A percentile compares a stretch with the other conserved stretches of the same genome.
Conservation (phyloP, 331 rosid genomes). For the Spiraea crenata region DNA sequence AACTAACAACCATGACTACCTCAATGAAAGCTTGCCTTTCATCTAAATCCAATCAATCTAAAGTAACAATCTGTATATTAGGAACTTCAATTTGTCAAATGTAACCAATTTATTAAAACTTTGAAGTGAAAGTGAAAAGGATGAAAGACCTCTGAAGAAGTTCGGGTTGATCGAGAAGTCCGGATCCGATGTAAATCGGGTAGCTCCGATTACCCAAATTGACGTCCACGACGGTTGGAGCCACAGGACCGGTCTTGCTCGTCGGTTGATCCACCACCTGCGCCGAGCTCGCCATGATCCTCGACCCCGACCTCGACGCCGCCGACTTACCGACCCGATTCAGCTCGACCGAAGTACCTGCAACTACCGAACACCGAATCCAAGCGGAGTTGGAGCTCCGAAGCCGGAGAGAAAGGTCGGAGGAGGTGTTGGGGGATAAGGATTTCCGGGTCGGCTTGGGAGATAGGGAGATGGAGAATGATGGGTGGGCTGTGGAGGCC, state of each 20-base stretch:
- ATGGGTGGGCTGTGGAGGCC: conserved; percentile 54
- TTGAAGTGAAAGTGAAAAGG: not conserved
- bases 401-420: conserved; percentile 29
- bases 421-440: conserved; percentile 22
- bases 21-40: not conserved
- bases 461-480: conserved; percentile 44
- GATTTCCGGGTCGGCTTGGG: conserved; percentile 31
- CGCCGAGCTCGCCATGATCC: conserved; percentile 54
- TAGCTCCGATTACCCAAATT: conserved; percentile 92
- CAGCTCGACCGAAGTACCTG: conserved; percentile 22
- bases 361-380: conserved; percentile 26
- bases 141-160: conserved; percentile 62
- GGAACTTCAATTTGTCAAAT: not conserved
- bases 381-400: conserved; percentile 29
- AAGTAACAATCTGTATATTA: not conserved
- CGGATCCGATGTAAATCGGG: conserved; percentile 93
- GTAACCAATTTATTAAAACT: not conserved
- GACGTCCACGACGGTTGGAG: conserved; percentile 63
- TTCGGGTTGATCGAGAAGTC: conserved; percentile 66
- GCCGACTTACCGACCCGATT: conserved; percentile 19
- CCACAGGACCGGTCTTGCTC: conserved; percentile 26
- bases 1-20: conserved; percentile 19
- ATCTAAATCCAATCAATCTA: not conserved
- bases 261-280: conserved; percentile 67
- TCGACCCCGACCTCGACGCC: conserved; percentile 22